A percentile compares a stretch with the other conserved stretches of the same genome.
Evolutionary conservation across 2,329 filamentous ascomycete species (phyloP).

Genomic region (Aspergillus sp.): DNA sequence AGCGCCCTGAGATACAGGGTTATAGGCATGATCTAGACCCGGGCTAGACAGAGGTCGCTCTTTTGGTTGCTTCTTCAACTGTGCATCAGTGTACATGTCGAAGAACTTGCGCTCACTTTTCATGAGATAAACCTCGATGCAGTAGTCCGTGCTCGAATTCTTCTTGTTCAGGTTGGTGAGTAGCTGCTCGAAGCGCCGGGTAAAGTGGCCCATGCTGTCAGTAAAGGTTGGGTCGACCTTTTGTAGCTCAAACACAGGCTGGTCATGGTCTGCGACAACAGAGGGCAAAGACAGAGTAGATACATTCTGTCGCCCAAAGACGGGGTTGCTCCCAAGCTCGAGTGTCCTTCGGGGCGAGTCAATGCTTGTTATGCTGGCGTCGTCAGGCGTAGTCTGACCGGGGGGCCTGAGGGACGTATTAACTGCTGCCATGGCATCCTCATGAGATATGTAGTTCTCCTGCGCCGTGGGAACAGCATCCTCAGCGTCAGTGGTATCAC

Average conservation of each 20-base stretch:
- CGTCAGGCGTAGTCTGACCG: constrained; percentile 7
- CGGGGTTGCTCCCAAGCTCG: constrained; percentile 19
- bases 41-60: too few relatives aligned
- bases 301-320: constrained; percentile 20
- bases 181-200: constrained; percentile 57
- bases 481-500: not conserved
- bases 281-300: constrained; percentile 48
- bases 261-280: constrained; percentile 63
- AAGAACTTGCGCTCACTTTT: constrained; percentile 70
- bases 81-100: constrained; percentile 55
- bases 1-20: too few relatives aligned
- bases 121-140: constrained; percentile 64
- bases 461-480: not conserved
- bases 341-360: constrained; percentile 24
- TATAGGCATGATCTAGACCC: too few relatives aligned
- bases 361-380: constrained; percentile 28
- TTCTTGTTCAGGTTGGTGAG: constrained; percentile 56
- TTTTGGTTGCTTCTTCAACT: constrained; percentile 53
- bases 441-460: not conserved
- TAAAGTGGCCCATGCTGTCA: constrained; percentile 63
- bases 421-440: not conserved
- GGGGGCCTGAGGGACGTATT: not conserved
- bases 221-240: constrained; percentile 69
- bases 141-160: constrained; percentile 59
- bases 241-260: constrained; percentile 53